Evolutionary conservation across 75 land plant genomes (phyloP), one percentile per base, ranked within the genome.

Genomic region (Pinus tabuliformis): DNA sequence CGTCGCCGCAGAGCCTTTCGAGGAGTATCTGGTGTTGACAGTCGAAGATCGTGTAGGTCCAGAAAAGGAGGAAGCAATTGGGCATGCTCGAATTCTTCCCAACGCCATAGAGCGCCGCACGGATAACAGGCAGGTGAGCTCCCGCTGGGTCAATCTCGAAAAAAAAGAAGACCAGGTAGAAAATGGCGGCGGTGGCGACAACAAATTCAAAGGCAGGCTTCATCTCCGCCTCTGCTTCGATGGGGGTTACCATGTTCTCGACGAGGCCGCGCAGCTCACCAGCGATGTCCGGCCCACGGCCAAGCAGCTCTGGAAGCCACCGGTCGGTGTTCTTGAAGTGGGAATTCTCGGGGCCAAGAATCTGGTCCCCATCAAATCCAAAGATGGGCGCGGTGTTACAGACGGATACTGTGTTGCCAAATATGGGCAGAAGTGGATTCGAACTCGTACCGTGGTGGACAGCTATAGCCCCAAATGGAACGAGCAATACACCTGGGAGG

Each of bases 1-100:
- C 62, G 93, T 95, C 3, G 97, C 95, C 3, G 97, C 97, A 33
- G 97, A 94, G 87, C 97, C 97, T 68, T 94, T 94, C 78, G 97
- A 94, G 76, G 96, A 92, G 64, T 78, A 80, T 63, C 71, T 94
- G 37, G 59, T 83, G 0, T 39, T 94, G 26, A 72, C 82, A 2
- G 88, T 94, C 2, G 93, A 92, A 76, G 95, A 94, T 24, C 72
- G 83, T 15, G 70, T 68, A 4, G 83, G 73, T 9, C 56, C 79
- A 33, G 65, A 77, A 0, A 73, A 76, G 59, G 86, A 83, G 21
- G 21, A 76, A 14, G 6, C 84, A 8, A 75, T 91, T 33, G 93
- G 93, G 15, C 77, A 74, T 1, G 81, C 78, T 0, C 81, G 73
- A 37, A 63, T 88, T 15, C 85, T 73, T 57, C 65, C 86, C 60